Conservation (phyloP, 2,329 filamentous ascomycete genomes). For the Talaromyces pinophilus region DNA sequence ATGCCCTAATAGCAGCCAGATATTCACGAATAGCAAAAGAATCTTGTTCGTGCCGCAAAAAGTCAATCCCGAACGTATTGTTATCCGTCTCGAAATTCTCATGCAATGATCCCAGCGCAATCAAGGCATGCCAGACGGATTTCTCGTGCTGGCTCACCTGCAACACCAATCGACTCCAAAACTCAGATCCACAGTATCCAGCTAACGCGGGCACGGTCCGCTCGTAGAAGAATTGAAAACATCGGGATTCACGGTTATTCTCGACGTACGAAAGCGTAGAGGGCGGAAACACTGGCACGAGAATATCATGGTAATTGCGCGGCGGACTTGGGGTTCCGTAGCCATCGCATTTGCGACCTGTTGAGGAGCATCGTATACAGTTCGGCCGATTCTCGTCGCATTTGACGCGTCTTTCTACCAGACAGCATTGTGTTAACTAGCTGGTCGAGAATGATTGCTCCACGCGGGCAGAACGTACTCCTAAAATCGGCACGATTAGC, state of each 20-base stretch:
- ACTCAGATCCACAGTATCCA: constrained; percentile 30
- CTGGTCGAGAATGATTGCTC: too few species aligned
- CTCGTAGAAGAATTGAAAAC: constrained; percentile 37
- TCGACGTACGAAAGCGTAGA: background rate
- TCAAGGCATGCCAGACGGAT: constrained; percentile 31
- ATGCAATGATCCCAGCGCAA: constrained; percentile 35
- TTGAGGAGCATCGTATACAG: constrained; percentile 34
- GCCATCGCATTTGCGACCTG: constrained; percentile 37
- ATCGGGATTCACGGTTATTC: constrained; percentile 31
- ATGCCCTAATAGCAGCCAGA: constrained; percentile 7
- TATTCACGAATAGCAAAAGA: constrained; percentile 18
- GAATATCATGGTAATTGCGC: constrained; percentile 10
- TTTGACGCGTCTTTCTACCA: constrained; percentile 33
- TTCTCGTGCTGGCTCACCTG: constrained; percentile 31
- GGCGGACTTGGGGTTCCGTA: constrained; percentile 24
- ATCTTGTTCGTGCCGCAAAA: background rate
- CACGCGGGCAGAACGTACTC: background rate
- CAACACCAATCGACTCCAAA: constrained; percentile 31
- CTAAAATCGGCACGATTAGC: background rate
- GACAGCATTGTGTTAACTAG: background rate
- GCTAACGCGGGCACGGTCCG: constrained; percentile 32
- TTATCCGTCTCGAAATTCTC: constrained; percentile 27
- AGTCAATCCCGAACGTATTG: background rate
- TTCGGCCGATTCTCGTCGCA: constrained; percentile 36
- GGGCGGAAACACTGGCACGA: background rate